A percentile compares a stretch with the other conserved stretches of the same genome.
These are phyloP conservation scores for Sonneratia caseolaris DNA, from an alignment of 345 rosid species.

Conservation along the genomic window DNA sequence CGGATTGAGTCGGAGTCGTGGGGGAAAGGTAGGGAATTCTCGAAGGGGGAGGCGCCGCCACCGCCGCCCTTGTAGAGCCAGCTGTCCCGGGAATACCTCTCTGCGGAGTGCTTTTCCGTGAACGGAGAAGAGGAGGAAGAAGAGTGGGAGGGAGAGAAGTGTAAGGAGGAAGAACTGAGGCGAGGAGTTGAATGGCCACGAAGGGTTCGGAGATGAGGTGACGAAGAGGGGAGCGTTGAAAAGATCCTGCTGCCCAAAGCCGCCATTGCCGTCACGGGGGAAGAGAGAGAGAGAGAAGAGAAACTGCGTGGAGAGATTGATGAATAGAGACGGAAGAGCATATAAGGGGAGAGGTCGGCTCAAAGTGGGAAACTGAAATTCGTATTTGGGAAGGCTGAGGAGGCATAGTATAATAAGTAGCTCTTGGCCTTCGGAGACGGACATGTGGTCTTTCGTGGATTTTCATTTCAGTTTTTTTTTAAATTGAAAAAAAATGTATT, in stretches of 20 bases:
- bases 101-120: slow-evolving; percentile 55
- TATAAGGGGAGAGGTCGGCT: neutral
- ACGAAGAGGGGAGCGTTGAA: neutral
- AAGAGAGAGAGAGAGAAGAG: neutral
- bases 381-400: slow-evolving; percentile 11
- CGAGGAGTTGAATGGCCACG: neutral
- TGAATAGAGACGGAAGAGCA: slow-evolving; percentile 9
- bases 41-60: slow-evolving; percentile 9
- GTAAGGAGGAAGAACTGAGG: slow-evolving; percentile 7
- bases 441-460: neutral
- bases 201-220: neutral
- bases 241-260: slow-evolving; percentile 11
- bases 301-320: neutral
- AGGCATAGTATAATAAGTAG: slow-evolving; percentile 8
- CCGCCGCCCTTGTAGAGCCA: slow-evolving; percentile 40
- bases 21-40: slow-evolving; percentile 10
- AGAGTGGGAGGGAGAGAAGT: slow-evolving; percentile 16
- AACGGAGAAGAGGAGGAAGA: slow-evolving; percentile 15
- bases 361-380: neutral
- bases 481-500: no score
- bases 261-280: slow-evolving; percentile 7
- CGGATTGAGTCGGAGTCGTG: slow-evolving; percentile 36
- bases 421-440: slow-evolving; percentile 12
- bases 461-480: neutral
- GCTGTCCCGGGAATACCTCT: slow-evolving; percentile 55